Evolutionary conservation across 1,284 basidiomycete species (phyloP).

Genomic region (Sanghuangporus weigelae): DNA sequence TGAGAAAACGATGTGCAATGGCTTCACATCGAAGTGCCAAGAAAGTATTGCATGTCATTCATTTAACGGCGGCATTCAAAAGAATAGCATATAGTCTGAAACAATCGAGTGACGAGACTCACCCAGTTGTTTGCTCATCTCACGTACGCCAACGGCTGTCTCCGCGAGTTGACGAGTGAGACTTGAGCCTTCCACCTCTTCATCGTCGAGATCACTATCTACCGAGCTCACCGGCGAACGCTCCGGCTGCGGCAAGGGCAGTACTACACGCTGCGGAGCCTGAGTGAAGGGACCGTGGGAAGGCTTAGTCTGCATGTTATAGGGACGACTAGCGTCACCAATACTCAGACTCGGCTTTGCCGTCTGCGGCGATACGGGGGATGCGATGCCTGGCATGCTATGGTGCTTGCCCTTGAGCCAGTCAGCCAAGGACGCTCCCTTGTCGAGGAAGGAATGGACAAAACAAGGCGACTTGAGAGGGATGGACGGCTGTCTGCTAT

Average conservation of each 20-base stretch:
- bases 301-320: constrained; percentile 7
- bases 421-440: constrained; percentile 65
- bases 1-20: not conserved
- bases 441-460: constrained; percentile 80
- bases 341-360: constrained; percentile 8
- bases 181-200: constrained; percentile 68
- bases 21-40: not conserved
- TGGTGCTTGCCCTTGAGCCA: constrained; percentile 50
- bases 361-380: constrained; percentile 21
- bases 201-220: constrained; percentile 36
- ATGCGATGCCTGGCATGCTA: constrained; percentile 18
- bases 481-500: constrained; percentile 30
- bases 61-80: too few species aligned
- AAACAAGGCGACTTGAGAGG: constrained; percentile 75
- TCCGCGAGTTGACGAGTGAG: constrained; percentile 92
- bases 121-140: constrained; percentile 99
- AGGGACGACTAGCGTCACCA: not conserved
- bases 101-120: constrained; percentile 30
- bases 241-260: constrained; percentile 12
- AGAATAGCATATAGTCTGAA: constrained; percentile 11
- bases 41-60: not conserved
- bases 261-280: constrained; percentile 16
- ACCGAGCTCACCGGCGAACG: constrained; percentile 18
- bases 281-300: not conserved
- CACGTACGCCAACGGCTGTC: constrained; percentile 94